Conservation (phyloP, 202 grass and related monocot genomes). For the Digitaria exilis region DNA sequence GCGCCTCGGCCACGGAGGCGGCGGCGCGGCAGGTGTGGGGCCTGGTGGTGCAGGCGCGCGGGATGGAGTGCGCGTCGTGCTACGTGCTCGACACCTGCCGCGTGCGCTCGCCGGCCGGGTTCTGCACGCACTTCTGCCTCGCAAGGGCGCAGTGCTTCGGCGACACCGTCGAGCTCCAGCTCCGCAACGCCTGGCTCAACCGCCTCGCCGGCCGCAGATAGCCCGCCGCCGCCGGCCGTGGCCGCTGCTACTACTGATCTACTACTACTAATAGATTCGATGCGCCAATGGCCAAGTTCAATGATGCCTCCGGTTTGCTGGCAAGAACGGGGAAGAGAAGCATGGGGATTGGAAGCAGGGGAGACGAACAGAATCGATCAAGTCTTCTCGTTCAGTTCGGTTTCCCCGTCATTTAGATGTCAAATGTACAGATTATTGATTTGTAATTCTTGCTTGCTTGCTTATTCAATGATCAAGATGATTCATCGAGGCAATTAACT, state of each 20-base stretch:
- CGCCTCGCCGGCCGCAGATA: constrained; percentile 51
- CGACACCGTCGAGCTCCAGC: constrained; percentile 70
- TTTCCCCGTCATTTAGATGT: constrained; percentile 5
- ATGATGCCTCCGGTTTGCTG: constrained; percentile 2
- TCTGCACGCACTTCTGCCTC: constrained; percentile 93
- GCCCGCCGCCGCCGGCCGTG: background rate
- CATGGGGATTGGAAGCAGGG: constrained; percentile 12
- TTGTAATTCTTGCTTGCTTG: constrained; percentile 36
- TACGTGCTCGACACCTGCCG: constrained; percentile 91
- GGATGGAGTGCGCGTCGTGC: constrained; percentile 72
- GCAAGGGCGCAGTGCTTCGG: constrained; percentile 78
- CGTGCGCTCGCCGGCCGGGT: constrained; percentile 64
- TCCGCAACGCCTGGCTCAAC: constrained; percentile 78
- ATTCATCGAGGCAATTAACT: constrained; percentile 22
- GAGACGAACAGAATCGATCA: constrained; percentile 7
- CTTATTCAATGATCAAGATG: constrained; percentile 33
- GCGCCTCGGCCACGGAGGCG: constrained; percentile 15
- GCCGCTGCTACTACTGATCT: background rate
- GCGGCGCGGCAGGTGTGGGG: constrained; percentile 57
- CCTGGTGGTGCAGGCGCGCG: constrained; percentile 76
- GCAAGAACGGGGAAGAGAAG: constrained; percentile 19
- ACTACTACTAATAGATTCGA: constrained; percentile 4
- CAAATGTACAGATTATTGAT: constrained; percentile 49
- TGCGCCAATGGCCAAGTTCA: background rate
- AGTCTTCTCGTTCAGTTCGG: background rate